These are phyloP conservation scores for Ambispora gerdemannii DNA, from an alignment of 192 early-diverging fungal species.

Conservation along the genomic window DNA sequence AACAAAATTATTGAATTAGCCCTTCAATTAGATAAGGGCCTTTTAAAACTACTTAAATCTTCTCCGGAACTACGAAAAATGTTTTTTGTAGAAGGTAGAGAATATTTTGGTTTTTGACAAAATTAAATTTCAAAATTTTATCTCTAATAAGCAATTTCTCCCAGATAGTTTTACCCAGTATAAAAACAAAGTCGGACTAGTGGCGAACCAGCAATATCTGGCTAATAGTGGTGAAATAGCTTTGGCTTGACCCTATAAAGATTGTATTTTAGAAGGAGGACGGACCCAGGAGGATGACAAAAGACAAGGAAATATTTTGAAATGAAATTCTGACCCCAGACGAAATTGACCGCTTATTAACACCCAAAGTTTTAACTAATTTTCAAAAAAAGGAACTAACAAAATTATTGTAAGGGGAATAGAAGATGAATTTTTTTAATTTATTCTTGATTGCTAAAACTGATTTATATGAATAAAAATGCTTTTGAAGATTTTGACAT, in stretches of 20 bases:
- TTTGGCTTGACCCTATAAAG: constrained; percentile 10
- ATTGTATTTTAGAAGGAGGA: constrained; percentile 13
- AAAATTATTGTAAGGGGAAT: too few relatives aligned
- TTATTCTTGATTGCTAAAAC: too few relatives aligned
- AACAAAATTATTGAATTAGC: background rate
- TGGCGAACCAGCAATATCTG: background rate
- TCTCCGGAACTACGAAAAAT: background rate
- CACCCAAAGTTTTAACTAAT: constrained; percentile 15
- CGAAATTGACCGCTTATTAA: constrained; percentile 15
- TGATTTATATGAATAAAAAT: constrained; percentile 3
- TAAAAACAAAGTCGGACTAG: constrained; percentile 1
- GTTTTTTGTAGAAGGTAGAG: background rate
- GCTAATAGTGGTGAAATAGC: constrained; percentile 4
- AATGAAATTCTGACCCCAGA: constrained; percentile 4
- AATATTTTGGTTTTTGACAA: background rate
- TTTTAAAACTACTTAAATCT: background rate
- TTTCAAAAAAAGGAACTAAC: constrained; percentile 8
- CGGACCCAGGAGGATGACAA: constrained; percentile 5
- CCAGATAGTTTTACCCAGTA: constrained; percentile 6
- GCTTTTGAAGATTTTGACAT: constrained; percentile 1
- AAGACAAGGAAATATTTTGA: constrained; percentile 12
- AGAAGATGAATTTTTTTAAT: too few relatives aligned
- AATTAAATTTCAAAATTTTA: constrained; percentile 12
- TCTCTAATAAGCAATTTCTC: constrained; percentile 16
- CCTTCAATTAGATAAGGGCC: background rate